phyloP scores from a whole-genome alignment of 768 basidiomycete genomes.

The Auricularia sp. region DNA sequence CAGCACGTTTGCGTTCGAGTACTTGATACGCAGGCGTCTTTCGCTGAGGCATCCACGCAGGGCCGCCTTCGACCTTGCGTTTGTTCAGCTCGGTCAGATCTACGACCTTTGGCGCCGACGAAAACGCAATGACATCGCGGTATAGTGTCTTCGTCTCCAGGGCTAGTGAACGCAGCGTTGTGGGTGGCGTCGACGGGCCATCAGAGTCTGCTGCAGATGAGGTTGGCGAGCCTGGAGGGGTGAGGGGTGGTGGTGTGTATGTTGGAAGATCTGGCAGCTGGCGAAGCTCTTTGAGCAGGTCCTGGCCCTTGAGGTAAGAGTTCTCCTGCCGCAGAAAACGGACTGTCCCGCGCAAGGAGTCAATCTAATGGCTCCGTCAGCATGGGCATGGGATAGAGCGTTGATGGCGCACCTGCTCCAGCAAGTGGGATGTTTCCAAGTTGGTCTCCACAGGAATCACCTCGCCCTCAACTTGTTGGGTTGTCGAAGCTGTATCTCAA shows the following conservation, averaged over 20 bases:
- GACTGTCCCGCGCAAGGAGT: constrained; percentile 82
- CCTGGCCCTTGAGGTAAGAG: constrained; percentile 85
- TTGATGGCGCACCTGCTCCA: constrained; percentile 58
- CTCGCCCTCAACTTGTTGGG: constrained; percentile 49
- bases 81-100: constrained; percentile 51
- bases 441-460: constrained; percentile 63
- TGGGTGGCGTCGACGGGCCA: constrained; percentile 29
- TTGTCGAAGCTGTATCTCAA: constrained; percentile 29
- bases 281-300: constrained; percentile 75
- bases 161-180: constrained; percentile 55
- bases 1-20: constrained; percentile 64
- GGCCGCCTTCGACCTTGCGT: constrained; percentile 31
- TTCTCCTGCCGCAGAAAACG: constrained; percentile 92
- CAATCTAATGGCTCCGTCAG: constrained; percentile 42
- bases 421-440: constrained; percentile 75
- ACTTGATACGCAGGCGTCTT: constrained; percentile 76
- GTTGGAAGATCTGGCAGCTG: constrained; percentile 54
- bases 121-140: constrained; percentile 80
- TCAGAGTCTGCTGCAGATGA: constrained; percentile 57
- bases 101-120: constrained; percentile 74
- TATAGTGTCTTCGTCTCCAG: constrained; percentile 82
- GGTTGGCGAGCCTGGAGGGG: constrained; percentile 38
- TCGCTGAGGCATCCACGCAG: constrained; percentile 71
- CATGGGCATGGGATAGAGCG: constrained; percentile 6
- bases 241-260: constrained; percentile 22